Base-by-base conservation (phyloP, 805 yeast genomes). In the Metschnikowia picachoensis region DNA sequence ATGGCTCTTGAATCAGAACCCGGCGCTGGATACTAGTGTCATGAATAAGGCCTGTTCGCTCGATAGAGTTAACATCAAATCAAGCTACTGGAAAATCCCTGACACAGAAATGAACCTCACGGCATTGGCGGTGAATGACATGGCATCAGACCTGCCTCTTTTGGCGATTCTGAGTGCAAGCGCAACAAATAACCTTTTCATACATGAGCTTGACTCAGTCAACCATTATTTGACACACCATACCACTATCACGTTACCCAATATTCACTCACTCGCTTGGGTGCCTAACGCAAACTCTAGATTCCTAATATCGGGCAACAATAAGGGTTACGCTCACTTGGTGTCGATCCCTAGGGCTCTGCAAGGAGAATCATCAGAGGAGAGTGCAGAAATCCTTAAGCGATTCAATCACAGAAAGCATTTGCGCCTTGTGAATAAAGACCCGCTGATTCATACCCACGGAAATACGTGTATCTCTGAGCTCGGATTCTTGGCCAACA, bases 371-470 rank as follows among this genome's bases (percentile, higher is more conserved):
- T 55, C 46, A 9, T 55, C 42, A 14, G 53, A 66, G 17, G 61
- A 74, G 20, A 70, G 76, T 45, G 96, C 97, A 0, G 88, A 82
- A 60, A 84, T 90, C 16, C 67, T 85, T 50, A 85, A 82, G 60
- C 70, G 95, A 33, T 90, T 83, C 68, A 87, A 87, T 63, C 97
- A 90, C 66, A 69, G 76, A 41, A 83, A 82, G 54, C 90, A 83
- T 59, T 62, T 87, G 44, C 62, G 60, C 29, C 52, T 62, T 15
- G 60, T 59, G 37, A 61, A 61, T 47, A 60, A 63, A 45, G 59
- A 58, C 41, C 51, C 64, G 5, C 45, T 57, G 11, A 50, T 59
- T 14, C 29, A 28, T 13, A 27, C 50, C 4, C 66, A 60, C 37
- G 43, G 51, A 32, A 42, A 57, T 43, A 57, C 67, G 4, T 56